phyloP scores from a whole-genome alignment of 2,329 filamentous ascomycete genomes.

The Trichoderma citrinoviride region DNA sequence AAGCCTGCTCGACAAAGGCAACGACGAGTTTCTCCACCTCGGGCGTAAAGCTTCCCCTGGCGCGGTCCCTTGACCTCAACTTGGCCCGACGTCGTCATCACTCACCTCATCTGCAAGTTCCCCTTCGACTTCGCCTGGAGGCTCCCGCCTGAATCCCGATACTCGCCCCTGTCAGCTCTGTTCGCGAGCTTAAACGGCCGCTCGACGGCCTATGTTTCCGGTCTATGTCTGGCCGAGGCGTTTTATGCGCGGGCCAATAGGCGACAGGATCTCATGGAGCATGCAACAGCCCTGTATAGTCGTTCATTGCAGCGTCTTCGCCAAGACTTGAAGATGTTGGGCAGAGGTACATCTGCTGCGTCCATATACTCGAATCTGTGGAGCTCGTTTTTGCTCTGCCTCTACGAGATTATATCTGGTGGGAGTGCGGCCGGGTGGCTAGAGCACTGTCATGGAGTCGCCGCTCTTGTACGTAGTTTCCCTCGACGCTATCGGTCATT shows the following conservation, averaged over 20 bases:
- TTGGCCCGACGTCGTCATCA: background rate
- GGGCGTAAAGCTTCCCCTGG: background rate
- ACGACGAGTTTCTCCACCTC: background rate
- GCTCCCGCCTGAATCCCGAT: background rate
- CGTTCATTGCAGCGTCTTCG: constrained; percentile 1
- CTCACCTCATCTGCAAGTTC: constrained; percentile 3
- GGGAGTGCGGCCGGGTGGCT: background rate
- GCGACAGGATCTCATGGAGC: background rate
- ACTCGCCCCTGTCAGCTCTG: background rate
- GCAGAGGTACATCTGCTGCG: background rate
- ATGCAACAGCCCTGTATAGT: background rate
- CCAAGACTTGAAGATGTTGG: background rate
- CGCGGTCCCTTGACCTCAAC: background rate
- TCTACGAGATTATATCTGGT: constrained; percentile 2
- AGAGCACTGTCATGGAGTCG: background rate
- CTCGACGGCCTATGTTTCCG: background rate
- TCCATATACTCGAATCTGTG: constrained; percentile 1
- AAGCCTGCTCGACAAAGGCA: background rate
- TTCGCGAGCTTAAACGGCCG: background rate
- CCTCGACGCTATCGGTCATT: background rate
- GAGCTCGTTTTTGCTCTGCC: constrained; percentile 5
- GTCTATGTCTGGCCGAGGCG: background rate
- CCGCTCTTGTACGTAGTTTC: background rate
- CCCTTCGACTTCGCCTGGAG: constrained; percentile 1
- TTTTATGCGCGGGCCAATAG: background rate